Evolutionary conservation across 2,329 filamentous ascomycete genomes (phyloP).

Genomic region (Cladophialophora exuberans): DNA sequence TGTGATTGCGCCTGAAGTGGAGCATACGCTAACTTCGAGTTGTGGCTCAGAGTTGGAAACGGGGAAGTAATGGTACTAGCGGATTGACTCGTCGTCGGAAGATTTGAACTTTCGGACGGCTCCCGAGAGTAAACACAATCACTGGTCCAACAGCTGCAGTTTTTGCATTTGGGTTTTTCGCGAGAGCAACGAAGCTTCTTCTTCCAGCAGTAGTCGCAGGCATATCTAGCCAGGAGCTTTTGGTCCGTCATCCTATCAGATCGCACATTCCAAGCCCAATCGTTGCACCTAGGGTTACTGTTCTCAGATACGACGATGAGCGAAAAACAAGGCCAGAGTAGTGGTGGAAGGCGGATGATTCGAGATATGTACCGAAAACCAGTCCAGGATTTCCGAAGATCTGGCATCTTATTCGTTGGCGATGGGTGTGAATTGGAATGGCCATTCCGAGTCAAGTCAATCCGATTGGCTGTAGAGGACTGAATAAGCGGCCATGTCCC

Average conservation of each 20-base stretch:
- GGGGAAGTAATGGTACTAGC: not conserved
- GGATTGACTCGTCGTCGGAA: not conserved
- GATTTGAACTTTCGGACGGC: not conserved
- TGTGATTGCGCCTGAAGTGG: not conserved
- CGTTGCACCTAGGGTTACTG: not conserved
- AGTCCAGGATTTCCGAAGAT: too few relatives aligned
- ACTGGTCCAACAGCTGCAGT: constrained; percentile 9
- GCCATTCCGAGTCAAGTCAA: too few relatives aligned
- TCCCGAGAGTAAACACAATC: constrained; percentile 9
- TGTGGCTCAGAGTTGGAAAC: not conserved
- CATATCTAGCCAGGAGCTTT: not conserved
- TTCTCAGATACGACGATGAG: not conserved
- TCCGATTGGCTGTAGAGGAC: too few relatives aligned
- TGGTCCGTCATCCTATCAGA: not conserved
- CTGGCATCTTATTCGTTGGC: too few relatives aligned
- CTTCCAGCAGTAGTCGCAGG: constrained; percentile 16
- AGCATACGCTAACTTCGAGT: not conserved
- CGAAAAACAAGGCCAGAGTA: too few relatives aligned
- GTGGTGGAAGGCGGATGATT: too few relatives aligned
- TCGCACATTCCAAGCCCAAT: not conserved
- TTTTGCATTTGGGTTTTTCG: constrained; percentile 12
- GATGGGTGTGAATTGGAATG: too few relatives aligned
- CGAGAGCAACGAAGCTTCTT: constrained; percentile 15
- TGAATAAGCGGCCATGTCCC: too few relatives aligned
- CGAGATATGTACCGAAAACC: too few relatives aligned